Percentiles rank a stretch among this genome's conserved stretches.
Evolutionary conservation across 1,284 basidiomycete genomes (phyloP).

Genomic region (Cutaneotrichosporon cavernicola): DNA sequence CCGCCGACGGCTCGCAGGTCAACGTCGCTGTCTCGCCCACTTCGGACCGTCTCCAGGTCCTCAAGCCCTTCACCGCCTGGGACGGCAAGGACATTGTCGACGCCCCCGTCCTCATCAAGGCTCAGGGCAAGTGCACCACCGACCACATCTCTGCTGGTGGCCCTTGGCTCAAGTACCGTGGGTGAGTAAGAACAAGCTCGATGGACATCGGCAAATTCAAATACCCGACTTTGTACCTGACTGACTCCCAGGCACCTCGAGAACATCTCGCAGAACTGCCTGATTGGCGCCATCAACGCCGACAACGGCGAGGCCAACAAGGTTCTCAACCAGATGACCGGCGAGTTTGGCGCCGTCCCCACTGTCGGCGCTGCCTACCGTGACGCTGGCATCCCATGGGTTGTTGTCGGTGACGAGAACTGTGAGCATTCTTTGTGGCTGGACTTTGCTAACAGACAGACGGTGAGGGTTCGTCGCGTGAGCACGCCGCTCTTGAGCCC

Average conservation of each 20-base stretch:
- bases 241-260: slow-evolving; percentile 66
- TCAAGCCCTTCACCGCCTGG: slow-evolving; percentile 80
- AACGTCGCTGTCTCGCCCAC: slow-evolving; percentile 74
- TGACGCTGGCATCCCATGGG: slow-evolving; percentile 86
- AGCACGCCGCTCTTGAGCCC: slow-evolving; percentile 96
- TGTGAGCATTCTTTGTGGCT: slow-evolving; percentile 35
- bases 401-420: slow-evolving; percentile 91
- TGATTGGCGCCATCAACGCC: slow-evolving; percentile 81
- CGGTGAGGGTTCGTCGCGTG: slow-evolving; percentile 81
- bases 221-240: too few species aligned
- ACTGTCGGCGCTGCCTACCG: slow-evolving; percentile 83
- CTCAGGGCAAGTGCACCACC: slow-evolving; percentile 96
- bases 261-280: slow-evolving; percentile 93
- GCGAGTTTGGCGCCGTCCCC: slow-evolving; percentile 83
- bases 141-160: slow-evolving; percentile 96
- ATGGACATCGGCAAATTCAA: too few species aligned
- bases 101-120: slow-evolving; percentile 78
- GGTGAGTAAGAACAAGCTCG: too few species aligned
- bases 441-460: slow-evolving; percentile 56
- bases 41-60: slow-evolving; percentile 80
- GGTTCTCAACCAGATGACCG: slow-evolving; percentile 85
- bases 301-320: slow-evolving; percentile 84
- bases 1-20: slow-evolving; percentile 74
- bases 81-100: slow-evolving; percentile 70
- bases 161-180: slow-evolving; percentile 95